These are phyloP conservation scores for Biscogniauxia sp. DNA, from an alignment of 2,329 filamentous ascomycete genomes.

Conservation along the genomic window DNA sequence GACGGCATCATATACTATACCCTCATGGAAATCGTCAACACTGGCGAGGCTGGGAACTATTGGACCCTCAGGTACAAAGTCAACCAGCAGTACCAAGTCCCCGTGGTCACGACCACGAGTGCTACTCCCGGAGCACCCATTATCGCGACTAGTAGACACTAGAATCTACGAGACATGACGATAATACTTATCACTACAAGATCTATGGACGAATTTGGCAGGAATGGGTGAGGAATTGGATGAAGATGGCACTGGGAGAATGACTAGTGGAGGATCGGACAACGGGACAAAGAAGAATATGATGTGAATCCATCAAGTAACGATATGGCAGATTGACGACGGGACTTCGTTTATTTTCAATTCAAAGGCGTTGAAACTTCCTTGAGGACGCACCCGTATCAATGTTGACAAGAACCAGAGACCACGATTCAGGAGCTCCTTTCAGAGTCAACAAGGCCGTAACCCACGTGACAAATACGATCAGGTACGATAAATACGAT, in stretches of 20 bases:
- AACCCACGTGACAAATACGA: not conserved
- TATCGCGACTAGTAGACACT: conserved; percentile 11
- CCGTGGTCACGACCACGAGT: conserved; percentile 24
- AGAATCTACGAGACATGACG: not conserved
- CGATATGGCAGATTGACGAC: not conserved
- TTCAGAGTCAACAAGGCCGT: not conserved
- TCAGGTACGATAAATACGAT: not conserved
- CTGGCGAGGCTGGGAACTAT: conserved; percentile 36
- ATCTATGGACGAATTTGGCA: not conserved
- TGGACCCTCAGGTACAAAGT: conserved; percentile 38
- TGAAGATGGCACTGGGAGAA: not conserved
- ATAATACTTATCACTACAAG: not conserved
- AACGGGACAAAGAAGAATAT: not conserved
- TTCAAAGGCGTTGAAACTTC: not conserved
- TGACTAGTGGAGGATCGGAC: not conserved
- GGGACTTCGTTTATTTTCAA: not conserved
- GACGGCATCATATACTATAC: conserved; percentile 47
- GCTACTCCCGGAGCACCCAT: conserved; percentile 24
- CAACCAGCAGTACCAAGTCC: conserved; percentile 23
- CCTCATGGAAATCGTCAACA: conserved; percentile 44
- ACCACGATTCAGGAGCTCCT: not conserved
- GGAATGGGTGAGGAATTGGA: not conserved
- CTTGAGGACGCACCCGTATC: not conserved
- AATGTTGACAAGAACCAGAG: not conserved
- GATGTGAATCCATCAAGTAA: not conserved